These are phyloP conservation scores for Candida alai DNA, from an alignment of 805 yeast genomes.

Conservation along the genomic window DNA sequence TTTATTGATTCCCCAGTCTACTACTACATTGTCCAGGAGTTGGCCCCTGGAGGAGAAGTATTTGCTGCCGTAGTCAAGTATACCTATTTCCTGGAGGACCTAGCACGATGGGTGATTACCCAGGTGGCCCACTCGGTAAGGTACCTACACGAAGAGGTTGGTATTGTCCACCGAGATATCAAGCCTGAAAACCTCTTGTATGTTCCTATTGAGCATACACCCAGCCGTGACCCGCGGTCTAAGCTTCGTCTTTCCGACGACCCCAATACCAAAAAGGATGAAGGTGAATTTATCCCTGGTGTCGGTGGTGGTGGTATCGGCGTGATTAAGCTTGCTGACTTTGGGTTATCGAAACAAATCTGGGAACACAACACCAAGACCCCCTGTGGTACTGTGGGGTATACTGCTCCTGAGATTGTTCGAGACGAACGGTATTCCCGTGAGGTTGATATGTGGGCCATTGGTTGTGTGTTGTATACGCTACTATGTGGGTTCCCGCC, in stretches of 20 bases:
- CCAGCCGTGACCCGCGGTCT: conserved; percentile 32
- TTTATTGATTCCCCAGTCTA: conserved; percentile 59
- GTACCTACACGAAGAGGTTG: conserved; percentile 68
- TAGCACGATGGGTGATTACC: conserved; percentile 57
- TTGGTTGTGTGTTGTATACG: conserved; percentile 94
- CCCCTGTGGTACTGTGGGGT: conserved; percentile 98
- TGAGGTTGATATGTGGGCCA: conserved; percentile 98
- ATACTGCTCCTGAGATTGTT: conserved; percentile 97
- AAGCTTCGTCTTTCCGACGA: conserved; percentile 64
- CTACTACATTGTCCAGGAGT: conserved; percentile 69
- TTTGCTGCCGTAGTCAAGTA: conserved; percentile 64
- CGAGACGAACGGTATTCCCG: conserved; percentile 89
- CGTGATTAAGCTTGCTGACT: conserved; percentile 85
- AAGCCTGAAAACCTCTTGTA: conserved; percentile 77
- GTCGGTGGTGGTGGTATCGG: conserved; percentile 95
- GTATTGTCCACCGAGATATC: conserved; percentile 79
- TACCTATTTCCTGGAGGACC: conserved; percentile 63
- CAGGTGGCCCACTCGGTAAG: conserved; percentile 64
- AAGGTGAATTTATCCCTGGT: conserved; percentile 76
- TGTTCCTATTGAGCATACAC: conserved; percentile 52
- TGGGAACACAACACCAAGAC: conserved; percentile 89
- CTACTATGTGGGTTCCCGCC: conserved; percentile 97
- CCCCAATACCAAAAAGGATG: conserved; percentile 68
- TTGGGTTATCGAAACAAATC: conserved; percentile 88
- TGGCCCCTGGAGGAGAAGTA: conserved; percentile 74